A percentile compares a stretch with the other conserved stretches of the same genome.
These are phyloP conservation scores for Pleurostoma richardsiae DNA, from an alignment of 2,329 filamentous ascomycete species.

Conservation along the genomic window DNA sequence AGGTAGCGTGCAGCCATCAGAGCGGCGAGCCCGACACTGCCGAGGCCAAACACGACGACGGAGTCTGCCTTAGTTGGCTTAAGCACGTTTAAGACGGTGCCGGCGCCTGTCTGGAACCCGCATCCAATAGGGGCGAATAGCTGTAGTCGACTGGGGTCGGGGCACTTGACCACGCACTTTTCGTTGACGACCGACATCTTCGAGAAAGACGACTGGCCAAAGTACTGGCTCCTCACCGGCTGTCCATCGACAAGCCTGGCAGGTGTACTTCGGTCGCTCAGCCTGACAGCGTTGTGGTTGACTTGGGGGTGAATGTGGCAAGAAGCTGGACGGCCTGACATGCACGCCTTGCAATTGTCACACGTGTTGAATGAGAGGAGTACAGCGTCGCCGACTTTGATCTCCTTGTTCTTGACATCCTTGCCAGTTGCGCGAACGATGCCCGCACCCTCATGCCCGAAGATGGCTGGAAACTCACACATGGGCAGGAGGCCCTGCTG, in stretches of 20 bases:
- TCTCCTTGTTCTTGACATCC: constrained; percentile 15
- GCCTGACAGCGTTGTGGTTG: constrained; percentile 15
- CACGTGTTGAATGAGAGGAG: constrained; percentile 27
- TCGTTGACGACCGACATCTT: constrained; percentile 16
- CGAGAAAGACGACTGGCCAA: constrained; percentile 23
- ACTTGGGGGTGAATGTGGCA: constrained; percentile 6
- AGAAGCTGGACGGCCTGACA: constrained; percentile 4
- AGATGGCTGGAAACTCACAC: constrained; percentile 18
- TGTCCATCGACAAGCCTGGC: constrained; percentile 7
- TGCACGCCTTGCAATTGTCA: constrained; percentile 22
- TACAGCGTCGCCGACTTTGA: constrained; percentile 25
- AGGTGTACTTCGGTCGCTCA: constrained; percentile 11
- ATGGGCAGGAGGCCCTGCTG: constrained; percentile 15
- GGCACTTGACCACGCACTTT: constrained; percentile 16
- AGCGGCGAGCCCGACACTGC: constrained; percentile 32
- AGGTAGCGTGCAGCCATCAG: constrained; percentile 28
- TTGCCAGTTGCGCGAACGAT: constrained; percentile 20
- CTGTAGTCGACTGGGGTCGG: constrained; percentile 16
- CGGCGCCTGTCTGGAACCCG: constrained; percentile 35
- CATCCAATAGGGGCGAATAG: constrained; percentile 33
- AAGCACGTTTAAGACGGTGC: constrained; percentile 30
- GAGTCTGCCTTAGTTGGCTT: constrained; percentile 16
- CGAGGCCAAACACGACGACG: constrained; percentile 30
- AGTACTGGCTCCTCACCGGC: constrained; percentile 20
- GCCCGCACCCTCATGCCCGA: constrained; percentile 19